These are phyloP conservation scores for Lecanicillium sp. DNA, from an alignment of 2,329 filamentous ascomycete species.

Conservation along the genomic window DNA sequence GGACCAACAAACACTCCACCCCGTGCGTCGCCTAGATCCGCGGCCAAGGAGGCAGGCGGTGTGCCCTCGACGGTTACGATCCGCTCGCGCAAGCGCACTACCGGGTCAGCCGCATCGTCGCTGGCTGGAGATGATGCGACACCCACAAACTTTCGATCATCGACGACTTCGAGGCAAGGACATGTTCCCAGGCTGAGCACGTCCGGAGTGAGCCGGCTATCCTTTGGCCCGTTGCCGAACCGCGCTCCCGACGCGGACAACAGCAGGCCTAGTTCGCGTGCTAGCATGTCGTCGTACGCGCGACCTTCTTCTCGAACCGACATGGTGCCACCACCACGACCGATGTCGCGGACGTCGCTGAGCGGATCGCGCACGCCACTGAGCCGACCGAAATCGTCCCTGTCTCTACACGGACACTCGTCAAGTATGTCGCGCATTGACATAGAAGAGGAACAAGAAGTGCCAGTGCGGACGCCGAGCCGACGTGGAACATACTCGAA, in stretches of 20 bases:
- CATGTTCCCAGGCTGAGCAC: conserved; percentile 53
- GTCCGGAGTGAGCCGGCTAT: conserved; percentile 55
- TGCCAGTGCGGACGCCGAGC: conserved; percentile 42
- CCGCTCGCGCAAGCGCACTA: conserved; percentile 62
- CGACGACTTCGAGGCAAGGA: conserved; percentile 32
- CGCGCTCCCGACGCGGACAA: conserved; percentile 39
- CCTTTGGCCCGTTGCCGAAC: conserved; percentile 54
- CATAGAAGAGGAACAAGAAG: conserved; percentile 34
- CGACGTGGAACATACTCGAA: conserved; percentile 46
- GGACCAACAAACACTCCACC: conserved; percentile 73
- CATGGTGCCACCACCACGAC: conserved; percentile 46
- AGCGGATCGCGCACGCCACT: conserved; percentile 56
- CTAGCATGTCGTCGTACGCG: conserved; percentile 51
- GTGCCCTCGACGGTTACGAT: conserved; percentile 54
- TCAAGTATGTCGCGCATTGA: conserved; percentile 48
- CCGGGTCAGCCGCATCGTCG: conserved; percentile 47
- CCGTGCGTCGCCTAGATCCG: conserved; percentile 62
- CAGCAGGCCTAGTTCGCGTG: conserved; percentile 64
- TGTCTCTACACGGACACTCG: conserved; percentile 53
- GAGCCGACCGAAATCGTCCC: conserved; percentile 62
- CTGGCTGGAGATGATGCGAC: conserved; percentile 43
- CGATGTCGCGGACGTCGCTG: conserved; percentile 58
- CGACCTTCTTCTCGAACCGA: conserved; percentile 48
- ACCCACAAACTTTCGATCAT: conserved; percentile 31
- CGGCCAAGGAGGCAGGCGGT: conserved; percentile 28